Conservation (phyloP, 768 basidiomycete genomes). For the Lentinus brumalis region DNA sequence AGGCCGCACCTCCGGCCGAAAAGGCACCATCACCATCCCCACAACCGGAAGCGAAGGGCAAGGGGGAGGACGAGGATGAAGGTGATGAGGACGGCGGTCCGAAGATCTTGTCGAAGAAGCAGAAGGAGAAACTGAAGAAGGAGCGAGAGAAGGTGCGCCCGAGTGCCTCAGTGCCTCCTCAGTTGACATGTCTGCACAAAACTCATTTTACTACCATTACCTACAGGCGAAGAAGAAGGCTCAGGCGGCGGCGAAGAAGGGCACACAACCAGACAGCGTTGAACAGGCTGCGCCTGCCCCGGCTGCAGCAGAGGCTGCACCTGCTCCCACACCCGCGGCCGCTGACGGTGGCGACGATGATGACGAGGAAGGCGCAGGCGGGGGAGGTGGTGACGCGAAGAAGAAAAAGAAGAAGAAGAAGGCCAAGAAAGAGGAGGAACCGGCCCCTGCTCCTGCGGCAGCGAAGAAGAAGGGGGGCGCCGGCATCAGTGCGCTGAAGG, state of each 20-base stretch:
- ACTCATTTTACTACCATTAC: background rate
- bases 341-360: constrained; percentile 64
- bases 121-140: constrained; percentile 97
- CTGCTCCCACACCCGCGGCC: constrained; percentile 33
- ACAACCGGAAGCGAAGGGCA: constrained; percentile 34
- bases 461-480: constrained; percentile 68
- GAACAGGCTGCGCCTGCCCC: constrained; percentile 33
- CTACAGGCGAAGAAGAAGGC: constrained; percentile 91
- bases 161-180: too few relatives aligned
- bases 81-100: constrained; percentile 55
- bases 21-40: constrained; percentile 49
- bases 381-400: constrained; percentile 48
- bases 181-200: background rate
- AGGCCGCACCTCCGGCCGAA: constrained; percentile 42
- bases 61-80: constrained; percentile 61
- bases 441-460: constrained; percentile 49
- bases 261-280: constrained; percentile 23
- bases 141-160: constrained; percentile 84
- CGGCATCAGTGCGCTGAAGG: constrained; percentile 81
- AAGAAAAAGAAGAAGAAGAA: constrained; percentile 85
- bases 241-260: constrained; percentile 85
- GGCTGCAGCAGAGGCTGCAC: constrained; percentile 33
- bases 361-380: constrained; percentile 66
- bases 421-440: constrained; percentile 71
- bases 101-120: constrained; percentile 86